A percentile compares a stretch with the other conserved stretches of the same genome.
phyloP scores from a whole-genome alignment of 2,329 filamentous ascomycete genomes.

The Conoideocrella luteorostrata region DNA sequence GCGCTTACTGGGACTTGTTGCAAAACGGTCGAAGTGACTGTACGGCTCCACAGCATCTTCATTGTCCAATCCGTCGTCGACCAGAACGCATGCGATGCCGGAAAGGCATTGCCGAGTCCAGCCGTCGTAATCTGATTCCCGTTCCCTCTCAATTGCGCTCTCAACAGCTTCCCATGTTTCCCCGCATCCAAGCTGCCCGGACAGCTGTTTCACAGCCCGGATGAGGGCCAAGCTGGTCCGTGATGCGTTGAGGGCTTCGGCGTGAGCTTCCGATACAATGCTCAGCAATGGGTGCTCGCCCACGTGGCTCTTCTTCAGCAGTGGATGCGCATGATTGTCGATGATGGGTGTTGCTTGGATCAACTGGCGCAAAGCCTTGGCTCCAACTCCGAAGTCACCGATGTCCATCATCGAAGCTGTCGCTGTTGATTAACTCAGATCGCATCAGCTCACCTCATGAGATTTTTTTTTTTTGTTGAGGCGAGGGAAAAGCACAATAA shows the following conservation, averaged over 20 bases:
- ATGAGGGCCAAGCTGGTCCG: conserved; percentile 60
- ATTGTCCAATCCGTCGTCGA: conserved; percentile 68
- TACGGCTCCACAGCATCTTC: conserved; percentile 51
- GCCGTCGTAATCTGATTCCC: conserved; percentile 40
- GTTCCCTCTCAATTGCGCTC: conserved; percentile 35
- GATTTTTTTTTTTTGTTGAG: no score
- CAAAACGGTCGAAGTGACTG: conserved; percentile 60
- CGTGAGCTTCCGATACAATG: conserved; percentile 68
- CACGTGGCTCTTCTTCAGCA: conserved; percentile 48
- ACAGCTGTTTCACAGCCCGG: conserved; percentile 62
- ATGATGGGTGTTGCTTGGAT: conserved; percentile 57
- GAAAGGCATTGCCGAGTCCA: conserved; percentile 60
- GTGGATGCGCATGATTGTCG: conserved; percentile 67
- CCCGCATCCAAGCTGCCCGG: conserved; percentile 56
- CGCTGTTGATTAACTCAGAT: no score
- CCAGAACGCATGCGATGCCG: conserved; percentile 66
- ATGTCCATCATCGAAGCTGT: conserved; percentile 1
- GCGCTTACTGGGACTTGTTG: conserved; percentile 56
- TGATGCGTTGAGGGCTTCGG: conserved; percentile 57
- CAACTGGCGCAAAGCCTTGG: conserved; percentile 23
- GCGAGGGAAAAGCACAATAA: no score
- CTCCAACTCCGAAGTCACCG: conserved; percentile 2
- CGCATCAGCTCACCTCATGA: no score
- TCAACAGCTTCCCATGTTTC: conserved; percentile 53
- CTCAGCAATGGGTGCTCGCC: conserved; percentile 45